Evolutionary conservation across 345 rosid species (phyloP).

Genomic region (Ceriops zippeliana): DNA sequence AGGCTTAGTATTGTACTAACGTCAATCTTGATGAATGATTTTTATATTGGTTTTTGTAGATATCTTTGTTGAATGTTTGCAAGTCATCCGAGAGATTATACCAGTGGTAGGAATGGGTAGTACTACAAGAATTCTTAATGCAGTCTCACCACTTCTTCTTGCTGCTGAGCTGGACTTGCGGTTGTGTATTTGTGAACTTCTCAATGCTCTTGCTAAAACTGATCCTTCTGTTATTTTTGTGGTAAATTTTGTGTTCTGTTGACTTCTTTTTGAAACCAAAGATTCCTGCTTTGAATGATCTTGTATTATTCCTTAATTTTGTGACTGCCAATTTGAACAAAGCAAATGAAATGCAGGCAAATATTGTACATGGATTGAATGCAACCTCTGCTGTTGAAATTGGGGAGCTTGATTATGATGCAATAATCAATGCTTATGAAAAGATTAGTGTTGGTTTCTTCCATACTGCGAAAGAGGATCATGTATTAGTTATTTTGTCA

Average conservation of each 20-base stretch:
- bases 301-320: constrained; percentile 16
- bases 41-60: constrained; percentile 41
- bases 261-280: constrained; percentile 2
- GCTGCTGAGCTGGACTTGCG: constrained; percentile 57
- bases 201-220: constrained; percentile 58
- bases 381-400: constrained; percentile 64
- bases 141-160: constrained; percentile 64
- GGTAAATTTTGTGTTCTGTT: constrained; percentile 42
- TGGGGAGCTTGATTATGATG: constrained; percentile 81
- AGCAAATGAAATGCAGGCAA: constrained; percentile 54
- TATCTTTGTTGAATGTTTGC: constrained; percentile 48
- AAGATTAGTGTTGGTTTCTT: constrained; percentile 53
- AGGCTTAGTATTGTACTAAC: too few species aligned
- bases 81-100: constrained; percentile 53
- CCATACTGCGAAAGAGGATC: constrained; percentile 45
- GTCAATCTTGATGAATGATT: not conserved
- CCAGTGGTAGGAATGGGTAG: constrained; percentile 46
- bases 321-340: constrained; percentile 9
- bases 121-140: constrained; percentile 43
- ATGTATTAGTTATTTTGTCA: constrained; percentile 61
- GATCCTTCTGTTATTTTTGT: constrained; percentile 56
- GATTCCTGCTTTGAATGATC: not conserved
- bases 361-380: constrained; percentile 57
- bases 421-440: constrained; percentile 57
- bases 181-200: constrained; percentile 62